Evolutionary conservation across 2,329 filamentous ascomycete species (phyloP), one percentile per base, ranked within the genome.

Genomic region (Beauveria brongniartii): DNA sequence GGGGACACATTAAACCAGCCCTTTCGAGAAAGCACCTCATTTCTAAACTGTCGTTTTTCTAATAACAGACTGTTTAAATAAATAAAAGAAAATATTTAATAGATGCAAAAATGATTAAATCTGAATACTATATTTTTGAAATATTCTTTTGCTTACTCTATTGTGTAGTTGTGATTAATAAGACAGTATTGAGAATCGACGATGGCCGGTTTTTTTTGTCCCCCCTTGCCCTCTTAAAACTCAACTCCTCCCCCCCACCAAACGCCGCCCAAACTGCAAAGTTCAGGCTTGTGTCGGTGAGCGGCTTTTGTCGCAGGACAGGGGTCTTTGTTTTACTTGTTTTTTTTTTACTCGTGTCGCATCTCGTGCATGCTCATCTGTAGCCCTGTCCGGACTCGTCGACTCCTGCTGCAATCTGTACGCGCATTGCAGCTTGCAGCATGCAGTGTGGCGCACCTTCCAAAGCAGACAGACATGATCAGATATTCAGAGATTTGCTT

Each of bases 321-420:
- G 3, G 30, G 30, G 30, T 34, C 30, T 34, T 30, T 34, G 30
- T 34, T 34, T 34, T 34, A 34, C 30, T 12, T 34, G n/a, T n/a
- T n/a, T n/a, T n/a, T n/a, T 14, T 48, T 9, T 30, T 48, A 20
- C 20, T 46, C 5, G 34, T 37, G 43, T n/a, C 24, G 43, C 54
- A 40, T 57, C 44, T 57, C 34, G 55, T 57, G 46, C 55, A 57
- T 50, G 44, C 34, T 26, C 55, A 57, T 41, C 30, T 57, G 55
- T 48, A 50, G 55, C 55, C 55, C 34, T 57, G 55, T 50, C 55
- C 28, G 20, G 30, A 48, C 26, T 41, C 24, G 55, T 57, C 55
- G 34, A 56, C 53, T 18, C 54, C 24, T 26, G 55, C 55, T 24
- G 44, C 55, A 57, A n/a, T n/a, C 43, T 24, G 30, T 22, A 57